Percentiles rank a stretch among this genome's conserved stretches.
Evolutionary conservation across 2,329 filamentous ascomycete genomes (phyloP).

Genomic region (Lachnellula suecica): DNA sequence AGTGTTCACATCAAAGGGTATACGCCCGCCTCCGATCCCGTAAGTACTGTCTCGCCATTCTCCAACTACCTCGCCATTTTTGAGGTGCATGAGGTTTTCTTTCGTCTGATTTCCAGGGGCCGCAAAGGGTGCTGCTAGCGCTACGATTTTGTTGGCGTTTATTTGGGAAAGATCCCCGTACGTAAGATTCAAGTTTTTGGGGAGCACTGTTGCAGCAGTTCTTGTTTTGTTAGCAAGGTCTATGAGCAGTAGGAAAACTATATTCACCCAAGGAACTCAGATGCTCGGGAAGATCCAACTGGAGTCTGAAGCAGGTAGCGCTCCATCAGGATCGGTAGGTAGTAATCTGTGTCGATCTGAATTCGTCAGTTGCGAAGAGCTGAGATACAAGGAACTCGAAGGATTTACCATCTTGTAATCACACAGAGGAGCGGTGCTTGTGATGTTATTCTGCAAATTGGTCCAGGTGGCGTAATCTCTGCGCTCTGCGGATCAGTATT

Average conservation of each 20-base stretch:
- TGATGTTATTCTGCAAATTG: conserved; percentile 52
- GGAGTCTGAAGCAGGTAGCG: conserved; percentile 54
- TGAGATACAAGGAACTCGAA: conserved; percentile 5
- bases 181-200: conserved; percentile 49
- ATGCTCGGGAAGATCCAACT: conserved; percentile 38
- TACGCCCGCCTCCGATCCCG: conserved; percentile 59
- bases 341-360: conserved; percentile 61
- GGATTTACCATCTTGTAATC: conserved; percentile 52
- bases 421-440: conserved; percentile 51
- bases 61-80: conserved; percentile 52
- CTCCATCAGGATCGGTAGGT: conserved; percentile 55
- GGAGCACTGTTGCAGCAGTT: conserved; percentile 47
- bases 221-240: conserved; percentile 32
- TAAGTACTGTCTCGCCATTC: conserved; percentile 63
- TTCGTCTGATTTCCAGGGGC: conserved; percentile 42
- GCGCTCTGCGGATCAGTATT: conserved; percentile 6
- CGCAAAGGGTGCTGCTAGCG: conserved; percentile 52
- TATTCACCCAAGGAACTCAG: conserved; percentile 35
- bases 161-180: conserved; percentile 51
- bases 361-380: conserved; percentile 7
- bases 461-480: conserved; percentile 62
- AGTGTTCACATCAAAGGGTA: conserved; percentile 66
- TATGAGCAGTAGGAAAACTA: neutral
- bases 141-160: conserved; percentile 59
- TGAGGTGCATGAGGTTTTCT: conserved; percentile 58